A percentile compares a stretch with the other conserved stretches of the same genome.
phyloP scores from a whole-genome alignment of 441 rosid genomes.

The Dalechampia spathulata region DNA sequence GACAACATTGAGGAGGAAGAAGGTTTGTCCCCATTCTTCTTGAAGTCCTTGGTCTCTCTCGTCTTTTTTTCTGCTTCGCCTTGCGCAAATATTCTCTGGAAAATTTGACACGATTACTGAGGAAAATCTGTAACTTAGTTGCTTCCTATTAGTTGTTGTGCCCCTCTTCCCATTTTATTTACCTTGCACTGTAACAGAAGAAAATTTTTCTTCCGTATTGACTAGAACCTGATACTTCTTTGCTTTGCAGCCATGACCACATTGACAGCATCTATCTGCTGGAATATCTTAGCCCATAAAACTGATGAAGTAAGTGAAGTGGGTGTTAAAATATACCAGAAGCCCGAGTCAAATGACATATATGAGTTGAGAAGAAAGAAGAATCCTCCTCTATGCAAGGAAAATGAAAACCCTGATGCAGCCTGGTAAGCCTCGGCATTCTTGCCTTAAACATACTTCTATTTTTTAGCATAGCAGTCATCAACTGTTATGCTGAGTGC shows the following conservation, averaged over 20 bases:
- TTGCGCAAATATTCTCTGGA: not conserved
- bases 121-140: not conserved
- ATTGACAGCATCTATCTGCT: constrained; percentile 75
- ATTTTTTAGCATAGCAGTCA: not conserved
- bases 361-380: constrained; percentile 76
- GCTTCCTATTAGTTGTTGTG: not conserved
- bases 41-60: too few species aligned
- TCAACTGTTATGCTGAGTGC: not conserved
- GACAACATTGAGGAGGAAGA: constrained; percentile 72
- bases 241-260: constrained; percentile 59
- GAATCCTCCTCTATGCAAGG: constrained; percentile 78
- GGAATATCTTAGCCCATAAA: constrained; percentile 91
- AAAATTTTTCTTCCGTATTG: constrained; percentile 4
- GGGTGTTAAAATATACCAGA: constrained; percentile 85
- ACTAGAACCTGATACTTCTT: constrained; percentile 1
- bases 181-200: not conserved
- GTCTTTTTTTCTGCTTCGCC: not conserved
- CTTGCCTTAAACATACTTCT: constrained; percentile 4
- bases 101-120: not conserved
- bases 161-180: too few species aligned
- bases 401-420: constrained; percentile 84
- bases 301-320: constrained; percentile 83
- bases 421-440: constrained; percentile 56
- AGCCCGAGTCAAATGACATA: constrained; percentile 83
- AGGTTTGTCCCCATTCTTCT: constrained; percentile 38